phyloP scores from a whole-genome alignment of 768 basidiomycete genomes.

The Leccinum fibrillosum region DNA sequence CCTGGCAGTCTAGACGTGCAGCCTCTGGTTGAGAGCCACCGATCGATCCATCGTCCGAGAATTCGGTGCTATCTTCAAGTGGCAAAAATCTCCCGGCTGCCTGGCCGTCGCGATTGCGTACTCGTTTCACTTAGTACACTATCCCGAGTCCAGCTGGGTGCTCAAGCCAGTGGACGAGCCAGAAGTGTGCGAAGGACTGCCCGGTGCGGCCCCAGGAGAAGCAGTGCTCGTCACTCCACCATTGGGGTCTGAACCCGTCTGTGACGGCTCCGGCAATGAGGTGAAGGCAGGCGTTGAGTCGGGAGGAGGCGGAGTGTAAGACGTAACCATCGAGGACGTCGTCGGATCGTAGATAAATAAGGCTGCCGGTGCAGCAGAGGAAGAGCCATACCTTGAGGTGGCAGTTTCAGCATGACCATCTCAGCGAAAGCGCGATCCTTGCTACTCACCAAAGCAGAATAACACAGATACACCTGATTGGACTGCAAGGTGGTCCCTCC shows the following conservation, averaged over 20 bases:
- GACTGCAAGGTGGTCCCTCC: constrained; percentile 75
- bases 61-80: constrained; percentile 20
- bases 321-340: constrained; percentile 38
- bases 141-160: constrained; percentile 33
- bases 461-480: constrained; percentile 58
- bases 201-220: constrained; percentile 5
- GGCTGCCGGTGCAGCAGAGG: constrained; percentile 42
- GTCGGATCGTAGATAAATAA: constrained; percentile 50
- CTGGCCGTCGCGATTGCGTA: constrained; percentile 4
- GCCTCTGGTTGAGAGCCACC: constrained; percentile 6
- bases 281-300: constrained; percentile 27
- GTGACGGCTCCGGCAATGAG: constrained; percentile 35
- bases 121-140: constrained; percentile 45
- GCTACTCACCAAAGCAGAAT: constrained; percentile 71
- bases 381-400: constrained; percentile 27
- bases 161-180: constrained; percentile 17
- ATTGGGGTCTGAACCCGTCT: constrained; percentile 23
- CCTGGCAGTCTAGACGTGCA: constrained; percentile 1
- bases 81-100: constrained; percentile 13
- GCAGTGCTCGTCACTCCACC: constrained; percentile 7
- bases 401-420: constrained; percentile 16
- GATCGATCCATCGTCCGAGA: constrained; percentile 6
- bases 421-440: neutral
- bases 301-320: constrained; percentile 37
- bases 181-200: constrained; percentile 16